Evolutionary conservation across 805 yeast genomes (phyloP).

Genomic region (Pichia manshurica): DNA sequence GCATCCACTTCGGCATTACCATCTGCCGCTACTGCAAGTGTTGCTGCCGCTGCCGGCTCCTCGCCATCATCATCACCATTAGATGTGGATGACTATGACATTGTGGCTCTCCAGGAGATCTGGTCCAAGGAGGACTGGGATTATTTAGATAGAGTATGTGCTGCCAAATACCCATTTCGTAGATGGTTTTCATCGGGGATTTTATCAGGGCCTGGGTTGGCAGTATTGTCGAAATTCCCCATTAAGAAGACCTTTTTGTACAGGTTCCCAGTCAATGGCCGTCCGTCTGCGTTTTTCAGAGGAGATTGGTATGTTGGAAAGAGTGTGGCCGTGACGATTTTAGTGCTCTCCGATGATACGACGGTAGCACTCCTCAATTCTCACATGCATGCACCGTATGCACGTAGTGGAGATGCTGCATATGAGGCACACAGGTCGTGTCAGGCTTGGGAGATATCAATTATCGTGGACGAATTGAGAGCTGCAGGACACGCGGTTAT

Average conservation of each 20-base stretch:
- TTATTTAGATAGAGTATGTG: slow-evolving; percentile 44
- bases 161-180: slow-evolving; percentile 49
- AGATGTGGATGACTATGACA: slow-evolving; percentile 52
- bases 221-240: slow-evolving; percentile 76
- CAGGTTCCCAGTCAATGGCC: slow-evolving; percentile 86
- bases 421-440: slow-evolving; percentile 86
- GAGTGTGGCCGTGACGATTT: slow-evolving; percentile 66
- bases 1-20: no score
- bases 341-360: slow-evolving; percentile 47
- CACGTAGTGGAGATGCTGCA: slow-evolving; percentile 76
- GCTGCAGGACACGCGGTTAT: slow-evolving; percentile 79
- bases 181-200: slow-evolving; percentile 80
- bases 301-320: slow-evolving; percentile 99
- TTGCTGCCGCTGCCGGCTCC: slow-evolving; percentile 60
- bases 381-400: slow-evolving; percentile 97
- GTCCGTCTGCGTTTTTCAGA: slow-evolving; percentile 87
- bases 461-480: slow-evolving; percentile 52
- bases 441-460: slow-evolving; percentile 94
- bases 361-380: slow-evolving; percentile 75
- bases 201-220: slow-evolving; percentile 88
- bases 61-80: slow-evolving; percentile 24
- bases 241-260: slow-evolving; percentile 73
- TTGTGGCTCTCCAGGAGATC: slow-evolving; percentile 89
- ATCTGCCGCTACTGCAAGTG: no score
- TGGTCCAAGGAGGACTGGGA: slow-evolving; percentile 89